Conservation (phyloP, 1,284 basidiomycete species). For the Tilletia caries region DNA sequence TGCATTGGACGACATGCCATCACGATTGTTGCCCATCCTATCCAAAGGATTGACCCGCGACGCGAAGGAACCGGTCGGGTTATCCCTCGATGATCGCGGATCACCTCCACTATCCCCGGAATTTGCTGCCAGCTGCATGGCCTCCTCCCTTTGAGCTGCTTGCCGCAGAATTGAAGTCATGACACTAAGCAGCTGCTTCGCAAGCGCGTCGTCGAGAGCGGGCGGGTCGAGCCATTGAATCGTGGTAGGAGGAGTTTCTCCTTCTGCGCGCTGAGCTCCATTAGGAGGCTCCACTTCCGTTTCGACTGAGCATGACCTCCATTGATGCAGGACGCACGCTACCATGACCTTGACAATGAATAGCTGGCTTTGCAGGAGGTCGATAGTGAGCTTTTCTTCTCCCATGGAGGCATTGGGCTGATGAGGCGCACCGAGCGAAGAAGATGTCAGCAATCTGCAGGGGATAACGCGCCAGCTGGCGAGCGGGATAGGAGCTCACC, state of each 20-base stretch:
- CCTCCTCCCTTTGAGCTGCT: conserved; percentile 42
- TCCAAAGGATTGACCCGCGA: conserved; percentile 10
- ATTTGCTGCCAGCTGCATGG: conserved; percentile 13
- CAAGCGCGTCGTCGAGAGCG: conserved; percentile 77
- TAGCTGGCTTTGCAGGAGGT: conserved; percentile 78
- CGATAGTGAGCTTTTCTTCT: conserved; percentile 36
- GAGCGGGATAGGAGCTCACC: conserved; percentile 14
- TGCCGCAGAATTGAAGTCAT: conserved; percentile 69
- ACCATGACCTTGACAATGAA: conserved; percentile 81
- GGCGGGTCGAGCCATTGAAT: conserved; percentile 65
- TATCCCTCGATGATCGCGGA: conserved; percentile 63
- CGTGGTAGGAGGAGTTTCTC: background rate
- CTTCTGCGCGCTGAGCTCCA: background rate
- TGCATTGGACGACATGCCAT: background rate
- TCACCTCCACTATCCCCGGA: conserved; percentile 60
- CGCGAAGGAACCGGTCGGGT: conserved; percentile 19
- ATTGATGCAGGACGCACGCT: conserved; percentile 71
- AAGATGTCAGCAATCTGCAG: background rate
- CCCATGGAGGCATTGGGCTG: background rate
- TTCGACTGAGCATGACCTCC: conserved; percentile 56
- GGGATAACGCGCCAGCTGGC: background rate
- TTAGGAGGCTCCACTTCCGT: background rate
- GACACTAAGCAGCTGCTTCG: conserved; percentile 77
- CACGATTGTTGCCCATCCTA: background rate
- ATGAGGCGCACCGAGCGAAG: background rate